Evolutionary conservation across 164 flowering plant species (phyloP), one percentile per base, ranked within the genome.

Genomic region (Houttuynia cordata): DNA sequence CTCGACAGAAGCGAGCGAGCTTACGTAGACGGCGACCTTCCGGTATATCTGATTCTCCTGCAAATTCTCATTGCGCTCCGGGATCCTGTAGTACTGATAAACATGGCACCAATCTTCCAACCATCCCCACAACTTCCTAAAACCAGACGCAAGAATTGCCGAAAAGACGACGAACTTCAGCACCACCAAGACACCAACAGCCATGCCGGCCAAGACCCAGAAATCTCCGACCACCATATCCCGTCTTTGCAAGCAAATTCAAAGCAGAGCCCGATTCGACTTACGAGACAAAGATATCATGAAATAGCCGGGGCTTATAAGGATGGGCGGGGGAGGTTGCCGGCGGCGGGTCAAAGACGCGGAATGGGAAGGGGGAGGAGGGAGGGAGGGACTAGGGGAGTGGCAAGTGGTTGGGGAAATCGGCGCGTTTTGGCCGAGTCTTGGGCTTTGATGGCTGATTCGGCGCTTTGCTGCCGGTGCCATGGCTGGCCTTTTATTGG

Each of bases 21-120:
- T 74, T 0, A 91, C 62, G 64, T 91, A 87, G 0, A 75, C 57
- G 0, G 71, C 68, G 13, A 90, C 71, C 37, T 72, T 79, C 2
- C 73, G 63, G 67, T 76, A 83, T 17, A 90, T 80, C 45, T 72
- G 83, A 59, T 90, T 90, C 51, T 85, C 86, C 61, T 80, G 88
- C 34, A 60, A 62, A 53, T 70, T 61, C 0, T 80, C 77, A 64
- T 81, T 79, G 77, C 51, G 74, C 51, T 81, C 82, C 0, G 93
- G 95, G n/a, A 90, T 72, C 58, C 64, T 84, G 78, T 74, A 86
- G 65, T 62, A 71, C 63, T 84, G 92, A 61, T 76, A 76, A 0
- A 74, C 79, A 55, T 84, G 73, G 57, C 70, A 74, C 42, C 64
- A 22, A 19, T 84, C 90, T 24, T 42, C 71, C 0, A 89, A 25